Percentiles rank a stretch among this genome's conserved stretches.
Evolutionary conservation across 345 rosid species (phyloP).

Genomic region (Salix caprea): DNA sequence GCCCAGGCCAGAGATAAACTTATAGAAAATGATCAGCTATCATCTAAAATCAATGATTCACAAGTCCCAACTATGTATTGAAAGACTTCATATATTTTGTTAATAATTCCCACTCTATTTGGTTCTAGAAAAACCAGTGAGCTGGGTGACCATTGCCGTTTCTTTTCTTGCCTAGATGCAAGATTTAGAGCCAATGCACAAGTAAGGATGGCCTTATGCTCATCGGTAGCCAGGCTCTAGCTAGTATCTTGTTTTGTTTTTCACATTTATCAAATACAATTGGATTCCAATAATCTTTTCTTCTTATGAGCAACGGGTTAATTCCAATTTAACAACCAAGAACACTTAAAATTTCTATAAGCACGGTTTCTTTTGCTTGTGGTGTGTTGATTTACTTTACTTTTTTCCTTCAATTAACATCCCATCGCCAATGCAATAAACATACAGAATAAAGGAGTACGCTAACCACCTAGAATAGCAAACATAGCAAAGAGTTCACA

Average conservation of each 20-base stretch:
- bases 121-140: neutral
- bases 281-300: neutral
- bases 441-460: neutral
- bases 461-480: neutral
- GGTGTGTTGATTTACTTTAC: neutral
- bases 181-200: neutral
- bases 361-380: neutral
- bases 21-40: no score
- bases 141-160: neutral
- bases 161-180: neutral
- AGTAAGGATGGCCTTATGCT: neutral
- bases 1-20: no score
- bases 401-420: neutral
- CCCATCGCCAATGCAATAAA: slow-evolving; percentile 1
- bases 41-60: no score
- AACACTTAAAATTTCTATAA: neutral
- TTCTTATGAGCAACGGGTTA: no score
- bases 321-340: neutral
- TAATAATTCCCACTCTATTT: no score
- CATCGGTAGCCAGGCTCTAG: neutral
- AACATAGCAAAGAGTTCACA: neutral
- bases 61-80: no score
- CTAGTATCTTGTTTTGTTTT: no score
- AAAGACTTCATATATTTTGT: no score
- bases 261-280: no score